Evolutionary conservation across 2,329 filamentous ascomycete genomes (phyloP), one percentile per base, ranked within the genome.

Genomic region (Arthrocladium fulminans): DNA sequence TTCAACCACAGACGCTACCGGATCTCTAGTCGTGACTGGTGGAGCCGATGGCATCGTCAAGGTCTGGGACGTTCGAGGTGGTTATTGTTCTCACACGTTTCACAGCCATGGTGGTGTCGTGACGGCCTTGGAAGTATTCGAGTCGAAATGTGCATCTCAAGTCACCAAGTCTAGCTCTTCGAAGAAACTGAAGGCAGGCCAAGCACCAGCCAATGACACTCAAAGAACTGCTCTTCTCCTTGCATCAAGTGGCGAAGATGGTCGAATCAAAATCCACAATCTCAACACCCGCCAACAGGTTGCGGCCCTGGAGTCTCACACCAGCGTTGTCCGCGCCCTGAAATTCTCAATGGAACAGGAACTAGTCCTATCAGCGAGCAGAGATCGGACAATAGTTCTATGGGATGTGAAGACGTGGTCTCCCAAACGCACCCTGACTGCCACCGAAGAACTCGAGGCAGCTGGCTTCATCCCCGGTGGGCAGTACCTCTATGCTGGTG

Each of bases 51-150:
- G 92, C 20, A 80, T 85, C 1, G 86, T 97, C 59, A 98, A 98
- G 66, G 83, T 98, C 45, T 98, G 90, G 90, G 92, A 98, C 67
- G 88, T 98, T 51, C 74, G 76, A 49, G 57, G 83, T 38, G 92
- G 92, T 19, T 97, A 86, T 65, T 81, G 88, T 25, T 98, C 94
- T 23, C 92, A 98, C 67, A 95, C 88, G 0, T 94, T 98, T 66
- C 85, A 90, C 57, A 89, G 89, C 1, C 90, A 94, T 49, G 88
- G 88, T 51, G 89, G 92, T 8, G 77, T 98, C 19, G 80, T 98
- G 3, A 95, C 92, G 10, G 88, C 92, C 0, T 73, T 98, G 15
- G 83, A 84, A 59, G 97, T 98, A 67, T 98, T 97, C 64, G 84
- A 94, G 61, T 73, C 43, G 32, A 45, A 49, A n/a, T 49, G 52